Evolutionary conservation across 108 stramenopile species (phyloP), one percentile per base, ranked within the genome.

Genomic region (Fistulifera pelliculosa): DNA sequence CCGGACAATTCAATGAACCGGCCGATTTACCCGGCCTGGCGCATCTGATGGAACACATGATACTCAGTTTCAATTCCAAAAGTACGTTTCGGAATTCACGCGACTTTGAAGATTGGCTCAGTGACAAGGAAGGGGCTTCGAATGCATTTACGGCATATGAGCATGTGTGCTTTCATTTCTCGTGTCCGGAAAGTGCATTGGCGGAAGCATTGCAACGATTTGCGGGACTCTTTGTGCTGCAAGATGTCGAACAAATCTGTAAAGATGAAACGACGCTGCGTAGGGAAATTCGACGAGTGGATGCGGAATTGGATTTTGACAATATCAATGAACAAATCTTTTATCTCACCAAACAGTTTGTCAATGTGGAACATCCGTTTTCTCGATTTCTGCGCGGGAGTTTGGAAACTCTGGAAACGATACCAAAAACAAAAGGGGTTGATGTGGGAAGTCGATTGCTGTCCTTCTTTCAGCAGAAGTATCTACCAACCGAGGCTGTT

Each of bases 31-130:
- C 75, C 44, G 87, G 87, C 11, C 45, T 74, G 17, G 87, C 87
- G 2, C 87, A 88, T 56, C 63, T 88, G 38, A 80, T 80, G 80
- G 87, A 88, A 56, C 87, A 88, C 54, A 83, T 87, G 56, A 66
- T 75, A 8, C 55, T 77, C 18, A 48, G 47, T 7, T 54, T 18
- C 7, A 39, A 48, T 15, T 53, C 52, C 44, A 45, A 45, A 21
- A 45, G 21, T 45, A 45, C 44, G 4, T 39, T 56, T 51, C 3
- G 16, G 26, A 23, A 48, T 12, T 26, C 53, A 23, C 12, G 41
- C 47, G 80, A 80, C 40, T 82, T 86, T 71, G 76, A 86, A 62
- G 75, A 77, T 26, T 86, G 80, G 80, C 70, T 82, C 21, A 21
- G 51, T 12, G 73, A 74, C 21, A 60, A 76, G 31, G 83, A 85